Conservation (phyloP, 495 filamentous ascomycete species). For the Annulohypoxylon nitens region DNA sequence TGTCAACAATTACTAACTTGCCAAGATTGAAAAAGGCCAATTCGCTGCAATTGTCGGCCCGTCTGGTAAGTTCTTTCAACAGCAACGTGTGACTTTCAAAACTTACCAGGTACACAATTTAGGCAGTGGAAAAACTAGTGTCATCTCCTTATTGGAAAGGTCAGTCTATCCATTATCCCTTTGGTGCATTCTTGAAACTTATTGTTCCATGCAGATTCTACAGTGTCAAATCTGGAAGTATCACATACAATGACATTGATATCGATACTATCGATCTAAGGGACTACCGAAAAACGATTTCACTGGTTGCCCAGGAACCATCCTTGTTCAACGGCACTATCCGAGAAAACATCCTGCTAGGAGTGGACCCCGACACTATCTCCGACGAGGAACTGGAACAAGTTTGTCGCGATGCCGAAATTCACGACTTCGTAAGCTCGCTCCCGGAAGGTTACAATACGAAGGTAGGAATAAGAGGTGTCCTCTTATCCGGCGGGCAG, state of each 20-base stretch:
- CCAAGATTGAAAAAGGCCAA: slow-evolving; percentile 71
- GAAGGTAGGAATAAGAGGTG: slow-evolving; percentile 71
- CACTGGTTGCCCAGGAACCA: slow-evolving; percentile 71
- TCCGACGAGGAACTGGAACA: slow-evolving; percentile 60
- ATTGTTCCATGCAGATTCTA: slow-evolving; percentile 63
- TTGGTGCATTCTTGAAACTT: slow-evolving; percentile 13
- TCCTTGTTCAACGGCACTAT: slow-evolving; percentile 72
- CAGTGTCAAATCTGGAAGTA: slow-evolving; percentile 60
- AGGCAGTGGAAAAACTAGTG: slow-evolving; percentile 81
- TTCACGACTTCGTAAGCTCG: slow-evolving; percentile 69
- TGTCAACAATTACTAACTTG: slow-evolving; percentile 22
- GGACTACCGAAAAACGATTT: slow-evolving; percentile 67
- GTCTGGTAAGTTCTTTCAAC: slow-evolving; percentile 50
- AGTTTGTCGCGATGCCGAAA: slow-evolving; percentile 67
- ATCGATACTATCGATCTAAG: slow-evolving; percentile 61
- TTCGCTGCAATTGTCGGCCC: slow-evolving; percentile 76
- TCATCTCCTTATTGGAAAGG: slow-evolving; percentile 74
- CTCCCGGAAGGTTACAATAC: slow-evolving; percentile 73
- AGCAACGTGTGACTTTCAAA: not conserved
- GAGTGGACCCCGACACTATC: slow-evolving; percentile 56
- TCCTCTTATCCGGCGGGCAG: slow-evolving; percentile 81
- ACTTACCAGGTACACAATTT: slow-evolving; percentile 51
- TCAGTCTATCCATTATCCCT: slow-evolving; percentile 28
- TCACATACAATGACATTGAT: slow-evolving; percentile 64
- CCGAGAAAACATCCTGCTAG: slow-evolving; percentile 71